Base-by-base conservation (phyloP, 768 basidiomycete genomes). In the Postia placenta region DNA sequence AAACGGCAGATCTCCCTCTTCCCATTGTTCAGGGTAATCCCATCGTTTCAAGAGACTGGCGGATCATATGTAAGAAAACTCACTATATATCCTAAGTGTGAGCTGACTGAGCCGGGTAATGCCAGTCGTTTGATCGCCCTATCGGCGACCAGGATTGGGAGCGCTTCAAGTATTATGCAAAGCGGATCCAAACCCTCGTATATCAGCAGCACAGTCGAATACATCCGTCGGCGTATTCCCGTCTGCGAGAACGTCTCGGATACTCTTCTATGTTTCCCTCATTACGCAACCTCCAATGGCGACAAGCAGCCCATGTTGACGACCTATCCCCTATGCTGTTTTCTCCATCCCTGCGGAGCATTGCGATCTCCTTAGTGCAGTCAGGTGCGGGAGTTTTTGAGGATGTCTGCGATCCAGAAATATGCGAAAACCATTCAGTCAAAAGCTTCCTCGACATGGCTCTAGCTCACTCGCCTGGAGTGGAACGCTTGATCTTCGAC, bases 1-100 rank as follows among this genome's bases (percentile, higher is more conserved):
- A 39, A 39, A n/a, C 37, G 30, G 15, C 48, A 50, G 30, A 42
- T 25, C 6, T 43, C 48, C 25, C 42, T 50, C 42, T 17, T 30
- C 7, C 48, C 48, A 3, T n/a, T 50, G 26, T 26, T 50, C 15
- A 17, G 41, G 17, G 19, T 44, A 19, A 17, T 50, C 19, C 33
- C 48, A 23, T 14, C 41, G 11, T 50, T 33, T 23, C 22, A 36
- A 28, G 20, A n/a, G 20, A 19, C 9, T 11, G 20, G 19, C 7
- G 38, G 38, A 7, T 7, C 19, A 22, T 39, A 39, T 39, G 38
- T 39, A 39, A 9, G 38, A 9, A 7, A 33, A 33, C 19, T 35
- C n/a, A 9, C 9, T 35, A n/a, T 35, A 35, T 9, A 35, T n/a
- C 9, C n/a, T n/a, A 35, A 35, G 9, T n/a, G 33, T 35, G 33